Evolutionary conservation across 202 grass and related monocot species (phyloP), one percentile per base, ranked within the genome.

Genomic region (Elaeis oleifera): DNA sequence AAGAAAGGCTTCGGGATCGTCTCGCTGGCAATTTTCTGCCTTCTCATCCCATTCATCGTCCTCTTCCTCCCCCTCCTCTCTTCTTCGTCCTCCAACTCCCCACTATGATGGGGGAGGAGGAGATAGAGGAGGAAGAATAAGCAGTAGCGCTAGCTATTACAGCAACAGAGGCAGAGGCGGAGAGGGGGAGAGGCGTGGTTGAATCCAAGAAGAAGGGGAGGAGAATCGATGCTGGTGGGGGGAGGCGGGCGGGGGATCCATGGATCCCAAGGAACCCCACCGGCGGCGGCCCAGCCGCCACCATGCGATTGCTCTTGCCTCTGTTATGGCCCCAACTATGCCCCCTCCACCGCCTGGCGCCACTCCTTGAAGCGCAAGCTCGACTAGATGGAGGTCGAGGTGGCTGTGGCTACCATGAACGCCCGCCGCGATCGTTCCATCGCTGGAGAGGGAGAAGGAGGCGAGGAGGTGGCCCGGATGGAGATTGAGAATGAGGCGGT

Each of bases 291-390:
- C 8, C 11, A 5, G 18, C 9, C 50, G 23, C 56, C 14, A 31
- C 36, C 49, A 23, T 61, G 56, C 58, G 44, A 16, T 27, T 55
- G 26, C 14, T 64, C 48, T 31, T 70, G 67, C 15, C 70, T 48
- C 28, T 73, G 15, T 18, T 63, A 50, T 5, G 28, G 70, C 1
- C 17, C 68, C 23, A 16, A 3, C 16, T 58, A 18, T 9, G n/a
- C 17, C n/a, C 49, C 49, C 9, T 72, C 59, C 2, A 13, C 26
- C 18, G n/a, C 50, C 3, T 55, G 26, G 26, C n/a, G 6, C 18
- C 50, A 29, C 19, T 51, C 50, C 59, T 18, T 63, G 59, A 73
- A 73, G 50, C 49, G 70, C 19, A 73, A 73, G 50, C 50, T 73
- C 27, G 49, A 55, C 1, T 16, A 24, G 18, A 23, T 51, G 59